Evolutionary conservation across 306 rosid species (phyloP).

Genomic region (Castanea mollissima): DNA sequence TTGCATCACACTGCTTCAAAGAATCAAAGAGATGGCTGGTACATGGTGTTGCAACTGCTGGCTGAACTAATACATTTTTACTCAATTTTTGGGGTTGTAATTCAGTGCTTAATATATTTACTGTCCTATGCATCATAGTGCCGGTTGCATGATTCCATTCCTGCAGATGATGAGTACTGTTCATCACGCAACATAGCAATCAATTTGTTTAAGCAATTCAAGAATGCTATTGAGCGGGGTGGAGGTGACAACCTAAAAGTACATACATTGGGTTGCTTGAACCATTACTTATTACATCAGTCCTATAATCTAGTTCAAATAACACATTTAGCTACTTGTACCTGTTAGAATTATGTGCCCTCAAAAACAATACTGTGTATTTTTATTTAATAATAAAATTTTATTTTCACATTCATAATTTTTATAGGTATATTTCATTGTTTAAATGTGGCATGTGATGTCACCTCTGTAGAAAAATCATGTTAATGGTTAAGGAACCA

Average conservation of each 20-base stretch:
- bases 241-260: slow-evolving; percentile 93
- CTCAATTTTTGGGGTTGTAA: background rate
- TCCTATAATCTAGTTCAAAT: slow-evolving; percentile 4
- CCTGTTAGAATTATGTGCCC: too few species aligned
- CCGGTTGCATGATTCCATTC: slow-evolving; percentile 54
- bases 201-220: slow-evolving; percentile 73
- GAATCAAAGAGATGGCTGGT: slow-evolving; percentile 80
- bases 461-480: too few species aligned
- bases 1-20: slow-evolving; percentile 47
- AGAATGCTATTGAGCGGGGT: slow-evolving; percentile 82
- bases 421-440: too few species aligned
- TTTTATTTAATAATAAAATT: too few species aligned
- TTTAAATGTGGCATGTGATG: too few species aligned
- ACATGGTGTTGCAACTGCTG: slow-evolving; percentile 22
- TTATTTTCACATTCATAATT: too few species aligned
- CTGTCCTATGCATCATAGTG: slow-evolving; percentile 41
- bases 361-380: too few species aligned
- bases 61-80: background rate
- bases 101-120: slow-evolving; percentile 20
- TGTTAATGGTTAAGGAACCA: too few species aligned
- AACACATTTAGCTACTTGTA: slow-evolving; percentile 14
- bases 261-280: slow-evolving; percentile 26
- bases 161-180: slow-evolving; percentile 78
- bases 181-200: slow-evolving; percentile 96
- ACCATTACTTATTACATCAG: slow-evolving; percentile 13